phyloP scores from a whole-genome alignment of 2,329 filamentous ascomycete genomes.

The Penicillium sp. region DNA sequence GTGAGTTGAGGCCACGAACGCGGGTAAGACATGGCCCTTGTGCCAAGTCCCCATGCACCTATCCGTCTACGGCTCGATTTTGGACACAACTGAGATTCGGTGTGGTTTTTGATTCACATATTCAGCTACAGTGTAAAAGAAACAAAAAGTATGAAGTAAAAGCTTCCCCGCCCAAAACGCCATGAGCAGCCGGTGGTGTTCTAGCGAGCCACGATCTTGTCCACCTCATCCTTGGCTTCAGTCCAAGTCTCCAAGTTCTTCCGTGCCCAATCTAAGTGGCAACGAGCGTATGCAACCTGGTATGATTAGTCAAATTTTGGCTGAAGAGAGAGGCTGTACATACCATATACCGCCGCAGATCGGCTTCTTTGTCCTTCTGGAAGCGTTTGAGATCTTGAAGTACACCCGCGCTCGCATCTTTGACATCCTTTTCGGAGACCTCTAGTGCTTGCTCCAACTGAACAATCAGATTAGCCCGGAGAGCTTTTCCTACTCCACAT shows the following conservation, averaged over 20 bases:
- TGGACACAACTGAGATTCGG: neutral
- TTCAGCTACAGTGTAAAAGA: neutral
- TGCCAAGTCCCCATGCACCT: neutral
- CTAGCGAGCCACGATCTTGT: conserved; percentile 68
- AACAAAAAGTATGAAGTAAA: neutral
- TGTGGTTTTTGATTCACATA: neutral
- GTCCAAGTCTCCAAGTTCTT: conserved; percentile 92
- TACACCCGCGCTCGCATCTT: conserved; percentile 85
- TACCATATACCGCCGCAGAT: conserved; percentile 93
- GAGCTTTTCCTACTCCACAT: neutral
- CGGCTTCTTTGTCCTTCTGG: conserved; percentile 93
- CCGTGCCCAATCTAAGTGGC: conserved; percentile 91
- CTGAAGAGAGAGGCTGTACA: conserved; percentile 7
- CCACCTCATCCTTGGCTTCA: conserved; percentile 81
- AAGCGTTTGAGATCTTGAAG: conserved; percentile 89
- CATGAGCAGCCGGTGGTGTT: neutral
- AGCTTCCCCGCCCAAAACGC: neutral
- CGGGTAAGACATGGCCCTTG: neutral
- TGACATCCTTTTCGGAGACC: conserved; percentile 87
- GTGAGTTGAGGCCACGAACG: neutral
- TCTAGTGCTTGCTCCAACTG: conserved; percentile 89
- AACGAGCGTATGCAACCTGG: conserved; percentile 87
- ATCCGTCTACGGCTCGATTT: neutral
- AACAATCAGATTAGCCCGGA: conserved; percentile 14
- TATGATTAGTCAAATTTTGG: conserved; percentile 8